These are phyloP conservation scores for Rubroboletus pulcherrimus DNA, from an alignment of 768 basidiomycete genomes.

Conservation along the genomic window DNA sequence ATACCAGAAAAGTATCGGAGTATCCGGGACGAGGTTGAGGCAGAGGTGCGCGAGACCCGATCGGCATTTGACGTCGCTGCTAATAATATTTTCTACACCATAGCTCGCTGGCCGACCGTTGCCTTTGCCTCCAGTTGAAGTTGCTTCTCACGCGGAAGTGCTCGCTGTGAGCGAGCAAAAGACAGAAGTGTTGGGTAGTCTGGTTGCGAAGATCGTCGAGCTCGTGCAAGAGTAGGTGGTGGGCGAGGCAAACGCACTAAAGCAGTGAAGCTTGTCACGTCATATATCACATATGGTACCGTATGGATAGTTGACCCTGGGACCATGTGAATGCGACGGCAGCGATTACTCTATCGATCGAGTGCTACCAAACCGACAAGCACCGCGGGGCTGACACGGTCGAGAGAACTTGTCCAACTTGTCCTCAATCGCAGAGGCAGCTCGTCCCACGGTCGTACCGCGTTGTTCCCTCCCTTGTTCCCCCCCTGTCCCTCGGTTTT, in stretches of 20 bases:
- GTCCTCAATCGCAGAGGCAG: neutral
- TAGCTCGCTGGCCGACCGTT: slow-evolving; percentile 62
- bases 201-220: slow-evolving; percentile 66
- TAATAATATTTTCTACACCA: neutral
- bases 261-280: slow-evolving; percentile 8
- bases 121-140: slow-evolving; percentile 37
- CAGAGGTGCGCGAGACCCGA: slow-evolving; percentile 51
- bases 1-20: slow-evolving; percentile 63
- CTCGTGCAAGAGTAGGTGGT: slow-evolving; percentile 24
- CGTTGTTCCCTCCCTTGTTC: slow-evolving; percentile 13
- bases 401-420: neutral
- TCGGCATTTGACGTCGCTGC: neutral
- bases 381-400: neutral
- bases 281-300: neutral
- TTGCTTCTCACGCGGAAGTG: slow-evolving; percentile 80
- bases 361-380: neutral
- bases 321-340: neutral
- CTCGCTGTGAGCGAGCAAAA: slow-evolving; percentile 60
- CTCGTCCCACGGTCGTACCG: slow-evolving; percentile 25
- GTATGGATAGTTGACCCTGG: neutral
- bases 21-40: slow-evolving; percentile 70
- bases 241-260: slow-evolving; percentile 1
- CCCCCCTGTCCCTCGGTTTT: neutral
- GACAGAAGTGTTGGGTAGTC: slow-evolving; percentile 63
- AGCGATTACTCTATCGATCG: neutral